Evolutionary conservation across 371 early-diverging fungal genomes (phyloP).

Genomic region (Syncephalis plumigaleata): DNA sequence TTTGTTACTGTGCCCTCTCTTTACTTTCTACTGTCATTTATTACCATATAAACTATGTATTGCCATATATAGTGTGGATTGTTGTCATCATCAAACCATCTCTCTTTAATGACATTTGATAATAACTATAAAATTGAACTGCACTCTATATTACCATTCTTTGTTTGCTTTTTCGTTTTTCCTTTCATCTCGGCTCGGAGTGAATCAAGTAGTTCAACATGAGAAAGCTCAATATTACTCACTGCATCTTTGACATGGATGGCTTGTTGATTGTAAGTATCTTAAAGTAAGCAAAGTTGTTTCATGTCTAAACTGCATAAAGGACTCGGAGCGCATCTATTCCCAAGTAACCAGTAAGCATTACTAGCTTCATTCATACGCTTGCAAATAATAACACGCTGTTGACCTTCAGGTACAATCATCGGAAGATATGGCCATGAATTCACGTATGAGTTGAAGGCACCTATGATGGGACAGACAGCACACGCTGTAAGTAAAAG

Average conservation of each 20-base stretch:
- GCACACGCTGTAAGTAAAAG: conserved; percentile 28
- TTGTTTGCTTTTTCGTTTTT: too few species aligned
- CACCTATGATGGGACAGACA: conserved; percentile 62
- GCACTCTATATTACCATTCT: too few species aligned
- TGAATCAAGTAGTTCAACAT: too few species aligned
- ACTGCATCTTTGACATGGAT: conserved; percentile 84
- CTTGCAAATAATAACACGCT: not conserved
- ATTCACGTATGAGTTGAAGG: conserved; percentile 67
- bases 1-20: too few species aligned
- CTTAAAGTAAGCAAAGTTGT: conserved; percentile 3
- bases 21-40: too few species aligned
- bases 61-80: too few species aligned
- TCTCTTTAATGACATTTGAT: too few species aligned
- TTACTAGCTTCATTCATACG: not conserved
- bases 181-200: too few species aligned
- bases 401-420: conserved; percentile 23
- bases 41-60: too few species aligned
- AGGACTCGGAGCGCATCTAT: conserved; percentile 80
- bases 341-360: conserved; percentile 50
- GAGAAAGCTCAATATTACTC: conserved; percentile 30
- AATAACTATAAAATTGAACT: too few species aligned
- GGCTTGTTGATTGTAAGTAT: conserved; percentile 22
- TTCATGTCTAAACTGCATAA: conserved; percentile 12
- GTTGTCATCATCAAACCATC: too few species aligned
- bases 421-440: conserved; percentile 38